phyloP scores from a whole-genome alignment of 805 yeast species.

The Candida lessepsii region DNA sequence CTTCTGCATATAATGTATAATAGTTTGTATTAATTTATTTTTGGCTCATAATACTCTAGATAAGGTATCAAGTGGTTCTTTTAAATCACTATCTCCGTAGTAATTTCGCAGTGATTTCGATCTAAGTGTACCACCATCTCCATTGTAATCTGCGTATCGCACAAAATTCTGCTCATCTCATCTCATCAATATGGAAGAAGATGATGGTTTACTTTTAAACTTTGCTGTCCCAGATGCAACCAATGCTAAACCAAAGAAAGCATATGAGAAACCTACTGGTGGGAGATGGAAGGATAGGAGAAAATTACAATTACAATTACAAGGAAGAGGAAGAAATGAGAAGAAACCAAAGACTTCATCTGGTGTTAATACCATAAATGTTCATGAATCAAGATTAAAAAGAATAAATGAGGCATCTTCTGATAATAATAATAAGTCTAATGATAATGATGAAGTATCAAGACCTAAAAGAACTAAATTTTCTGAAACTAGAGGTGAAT shows the following conservation, averaged over 20 bases:
- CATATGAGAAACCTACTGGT: constrained; percentile 50
- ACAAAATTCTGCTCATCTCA: constrained; percentile 10
- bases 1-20: constrained; percentile 2
- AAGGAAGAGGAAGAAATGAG: constrained; percentile 39
- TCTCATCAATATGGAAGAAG: constrained; percentile 42
- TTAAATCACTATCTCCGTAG: too few relatives aligned
- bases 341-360: constrained; percentile 20
- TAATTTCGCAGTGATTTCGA: too few relatives aligned
- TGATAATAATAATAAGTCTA: not conserved
- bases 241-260: constrained; percentile 22
- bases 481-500: constrained; percentile 49
- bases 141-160: too few relatives aligned
- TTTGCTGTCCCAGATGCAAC: constrained; percentile 48
- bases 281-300: constrained; percentile 85
- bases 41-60: too few relatives aligned
- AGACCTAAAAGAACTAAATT: constrained; percentile 35
- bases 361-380: constrained; percentile 32
- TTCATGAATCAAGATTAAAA: constrained; percentile 15
- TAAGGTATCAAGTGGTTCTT: too few relatives aligned
- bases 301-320: constrained; percentile 50
- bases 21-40: too few relatives aligned
- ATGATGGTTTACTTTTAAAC: constrained; percentile 76
- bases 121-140: too few relatives aligned
- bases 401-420: constrained; percentile 7
- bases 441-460: not conserved